phyloP scores from a whole-genome alignment of 192 early-diverging fungal genomes.

The Kappamyces sp. region DNA sequence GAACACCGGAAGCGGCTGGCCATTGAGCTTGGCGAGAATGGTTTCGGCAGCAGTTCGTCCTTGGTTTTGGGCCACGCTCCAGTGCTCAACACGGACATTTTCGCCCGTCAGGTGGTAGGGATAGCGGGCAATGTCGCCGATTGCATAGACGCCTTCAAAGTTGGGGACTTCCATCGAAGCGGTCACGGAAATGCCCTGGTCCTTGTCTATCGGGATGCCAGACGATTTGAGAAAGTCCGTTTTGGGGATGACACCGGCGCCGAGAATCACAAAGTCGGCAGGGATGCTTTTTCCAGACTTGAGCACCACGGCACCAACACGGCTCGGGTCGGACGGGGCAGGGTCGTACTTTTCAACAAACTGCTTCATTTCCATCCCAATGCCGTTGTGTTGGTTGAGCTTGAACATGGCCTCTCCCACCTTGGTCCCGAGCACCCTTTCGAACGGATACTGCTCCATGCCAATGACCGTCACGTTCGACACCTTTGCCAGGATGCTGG shows the following conservation, averaged over 20 bases:
- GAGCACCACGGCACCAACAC: conserved; percentile 36
- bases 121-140: conserved; percentile 54
- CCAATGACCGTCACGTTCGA: conserved; percentile 51
- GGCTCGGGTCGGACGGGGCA: conserved; percentile 11
- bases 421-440: conserved; percentile 41
- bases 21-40: conserved; percentile 28
- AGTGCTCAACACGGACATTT: conserved; percentile 50
- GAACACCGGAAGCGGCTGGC: conserved; percentile 30
- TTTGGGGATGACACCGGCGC: conserved; percentile 43
- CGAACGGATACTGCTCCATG: conserved; percentile 50
- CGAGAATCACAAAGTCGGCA: conserved; percentile 51
- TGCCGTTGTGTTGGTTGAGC: conserved; percentile 38
- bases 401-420: conserved; percentile 41
- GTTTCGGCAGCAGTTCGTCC: conserved; percentile 23
- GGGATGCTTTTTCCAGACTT: conserved; percentile 26
- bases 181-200: conserved; percentile 44
- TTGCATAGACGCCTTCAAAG: conserved; percentile 38
- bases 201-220: conserved; percentile 34
- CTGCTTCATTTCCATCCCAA: conserved; percentile 38
- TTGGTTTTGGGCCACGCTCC: conserved; percentile 42
- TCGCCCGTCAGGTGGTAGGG: conserved; percentile 40
- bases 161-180: conserved; percentile 35
- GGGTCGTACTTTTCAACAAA: conserved; percentile 26
- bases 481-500: conserved; percentile 35
- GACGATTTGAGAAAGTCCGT: conserved; percentile 42